phyloP scores from a whole-genome alignment of 2,329 filamentous ascomycete genomes.

The Coniochaeta prunicola region DNA sequence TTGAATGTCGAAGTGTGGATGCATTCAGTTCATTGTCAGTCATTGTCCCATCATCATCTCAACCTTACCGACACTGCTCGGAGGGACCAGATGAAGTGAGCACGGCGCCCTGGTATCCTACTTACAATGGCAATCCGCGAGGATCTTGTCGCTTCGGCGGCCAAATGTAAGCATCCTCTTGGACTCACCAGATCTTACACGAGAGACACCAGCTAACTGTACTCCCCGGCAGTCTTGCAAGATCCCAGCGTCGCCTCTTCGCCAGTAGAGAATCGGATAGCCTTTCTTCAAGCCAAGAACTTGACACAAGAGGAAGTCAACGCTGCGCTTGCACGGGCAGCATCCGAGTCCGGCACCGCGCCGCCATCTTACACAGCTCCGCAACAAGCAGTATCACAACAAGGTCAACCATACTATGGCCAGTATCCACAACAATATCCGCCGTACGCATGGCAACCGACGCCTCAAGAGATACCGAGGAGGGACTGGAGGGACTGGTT shows the following conservation, averaged over 20 bases:
- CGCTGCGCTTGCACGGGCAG: slow-evolving; percentile 68
- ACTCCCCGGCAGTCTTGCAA: slow-evolving; percentile 66
- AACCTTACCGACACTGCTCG: background rate
- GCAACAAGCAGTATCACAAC: slow-evolving; percentile 19
- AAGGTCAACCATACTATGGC: slow-evolving; percentile 35
- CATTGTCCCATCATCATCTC: background rate
- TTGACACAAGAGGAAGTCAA: slow-evolving; percentile 94
- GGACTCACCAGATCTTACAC: too few relatives aligned
- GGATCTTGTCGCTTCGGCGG: slow-evolving; percentile 78
- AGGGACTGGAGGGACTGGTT: slow-evolving; percentile 99
- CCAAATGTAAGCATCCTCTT: slow-evolving; percentile 12
- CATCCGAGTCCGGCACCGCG: slow-evolving; percentile 43
- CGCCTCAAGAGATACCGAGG: slow-evolving; percentile 54
- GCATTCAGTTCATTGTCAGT: background rate
- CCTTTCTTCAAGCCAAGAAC: slow-evolving; percentile 94
- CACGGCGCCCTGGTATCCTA: background rate
- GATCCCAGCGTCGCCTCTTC: slow-evolving; percentile 87
- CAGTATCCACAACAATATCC: slow-evolving; percentile 40
- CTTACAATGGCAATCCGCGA: slow-evolving; percentile 76
- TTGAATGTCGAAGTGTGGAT: background rate
- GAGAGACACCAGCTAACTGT: background rate
- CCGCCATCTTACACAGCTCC: slow-evolving; percentile 36
- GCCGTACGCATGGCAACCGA: slow-evolving; percentile 49
- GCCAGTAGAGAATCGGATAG: slow-evolving; percentile 85
- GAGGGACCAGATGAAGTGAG: slow-evolving; percentile 2